phyloP scores from a whole-genome alignment of 345 rosid species.

The Psidium guajava region DNA sequence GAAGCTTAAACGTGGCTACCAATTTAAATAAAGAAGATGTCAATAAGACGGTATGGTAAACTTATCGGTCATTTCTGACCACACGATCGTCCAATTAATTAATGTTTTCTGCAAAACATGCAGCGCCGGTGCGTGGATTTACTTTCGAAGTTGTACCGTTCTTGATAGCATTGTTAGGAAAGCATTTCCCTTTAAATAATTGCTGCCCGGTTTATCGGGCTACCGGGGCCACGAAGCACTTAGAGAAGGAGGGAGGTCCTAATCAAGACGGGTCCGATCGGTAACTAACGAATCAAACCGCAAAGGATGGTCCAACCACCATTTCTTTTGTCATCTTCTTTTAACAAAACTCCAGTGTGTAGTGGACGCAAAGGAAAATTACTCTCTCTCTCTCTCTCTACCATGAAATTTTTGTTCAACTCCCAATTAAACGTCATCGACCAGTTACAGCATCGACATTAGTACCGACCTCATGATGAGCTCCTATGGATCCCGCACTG shows the following conservation, averaged over 20 bases:
- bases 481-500: not conserved
- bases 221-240: not conserved
- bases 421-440: not conserved
- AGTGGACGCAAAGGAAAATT: conserved; percentile 35
- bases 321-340: not conserved
- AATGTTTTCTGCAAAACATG: too few relatives aligned
- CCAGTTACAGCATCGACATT: not conserved
- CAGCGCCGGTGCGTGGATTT: too few relatives aligned
- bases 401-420: conserved; percentile 1
- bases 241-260: not conserved
- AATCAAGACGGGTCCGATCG: not conserved
- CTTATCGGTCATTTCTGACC: too few relatives aligned
- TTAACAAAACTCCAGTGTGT: conserved; percentile 13
- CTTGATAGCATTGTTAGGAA: too few relatives aligned
- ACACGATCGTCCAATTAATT: too few relatives aligned
- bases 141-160: too few relatives aligned
- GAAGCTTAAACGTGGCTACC: not conserved
- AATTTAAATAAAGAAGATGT: not conserved
- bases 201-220: not conserved
- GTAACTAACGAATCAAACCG: not conserved
- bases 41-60: too few relatives aligned
- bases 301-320: not conserved
- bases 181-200: too few relatives aligned
- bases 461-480: conserved; percentile 5
- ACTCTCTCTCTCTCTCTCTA: not conserved